Base-by-base conservation (phyloP, 2,329 filamentous ascomycete species). In the Xylogone sp. region DNA sequence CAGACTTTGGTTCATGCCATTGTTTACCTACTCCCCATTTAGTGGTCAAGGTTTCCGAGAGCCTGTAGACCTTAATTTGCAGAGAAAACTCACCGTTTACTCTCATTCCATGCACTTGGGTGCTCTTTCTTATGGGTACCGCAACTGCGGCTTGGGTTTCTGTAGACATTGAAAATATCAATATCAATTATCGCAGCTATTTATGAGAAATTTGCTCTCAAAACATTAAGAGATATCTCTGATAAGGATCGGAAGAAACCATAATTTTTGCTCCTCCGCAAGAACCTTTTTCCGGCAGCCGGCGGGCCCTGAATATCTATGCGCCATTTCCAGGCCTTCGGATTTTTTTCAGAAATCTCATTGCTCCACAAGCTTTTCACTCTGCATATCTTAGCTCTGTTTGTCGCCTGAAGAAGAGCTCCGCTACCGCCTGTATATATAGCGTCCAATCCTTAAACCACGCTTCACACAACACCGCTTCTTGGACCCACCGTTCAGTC, bases 1-100 rank as follows among this genome's bases (percentile, higher is more conserved):
- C 84, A 56, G 86, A 88, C 68, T 91, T 93, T 22, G 81, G 77
- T 49, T 79, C 76, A 68, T 95, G 91, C 94, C 94, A 99, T 75
- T 96, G 89, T 75, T 97, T 97, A 68, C 94, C 94, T 96, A 66
- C 43, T 49, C 56, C 52, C 44, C 57, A 58, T 51, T 45, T n/a
- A n/a, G n/a, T n/a, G n/a, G n/a, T n/a, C n/a, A n/a, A n/a, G 43
- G 51, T 49, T 48, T 49, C 57, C 54, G 59, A 51, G 52, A 9
- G 4, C 34, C 4, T 6, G 4, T 12, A 24, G n/a, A n/a, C n/a
- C n/a, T n/a, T n/a, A 22, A 31, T 9, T 31, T 27, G 21, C 21
- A 8, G 34, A 43, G 21, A 19, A 24, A 34, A 49, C 53, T 62
- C 75, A 93, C 90, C 90, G 75, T 96, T 96, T 70, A 87, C 87